phyloP scores from a whole-genome alignment of 768 basidiomycete genomes.

The Phylloporus sp. region DNA sequence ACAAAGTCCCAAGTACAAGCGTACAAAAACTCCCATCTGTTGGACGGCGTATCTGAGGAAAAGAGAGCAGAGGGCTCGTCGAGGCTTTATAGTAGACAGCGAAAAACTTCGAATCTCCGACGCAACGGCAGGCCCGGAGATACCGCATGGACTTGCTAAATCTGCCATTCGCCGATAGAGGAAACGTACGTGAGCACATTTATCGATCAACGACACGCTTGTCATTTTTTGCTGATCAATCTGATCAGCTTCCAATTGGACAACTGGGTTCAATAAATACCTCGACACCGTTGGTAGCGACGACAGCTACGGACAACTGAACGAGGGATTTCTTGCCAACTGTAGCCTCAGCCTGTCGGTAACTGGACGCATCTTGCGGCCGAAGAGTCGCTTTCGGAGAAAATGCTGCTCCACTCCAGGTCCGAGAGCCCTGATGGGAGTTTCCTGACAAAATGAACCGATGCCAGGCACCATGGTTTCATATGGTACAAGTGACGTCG shows the following conservation, averaged over 20 bases:
- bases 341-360: background rate
- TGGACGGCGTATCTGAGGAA: conserved; percentile 27
- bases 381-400: background rate
- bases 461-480: background rate
- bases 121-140: conserved; percentile 18
- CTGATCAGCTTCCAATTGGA: background rate
- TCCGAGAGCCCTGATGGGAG: background rate
- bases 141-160: conserved; percentile 14
- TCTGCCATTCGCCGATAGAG: conserved; percentile 21
- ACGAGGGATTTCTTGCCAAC: background rate
- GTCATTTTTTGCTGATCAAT: conserved; percentile 7
- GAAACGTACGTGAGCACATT: background rate
- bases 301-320: background rate
- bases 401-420: background rate
- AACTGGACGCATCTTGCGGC: background rate
- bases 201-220: conserved; percentile 5
- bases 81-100: conserved; percentile 16
- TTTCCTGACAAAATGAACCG: background rate
- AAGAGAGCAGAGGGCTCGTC: background rate
- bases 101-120: conserved; percentile 25
- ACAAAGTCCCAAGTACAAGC: conserved; percentile 28
- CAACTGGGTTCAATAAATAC: background rate
- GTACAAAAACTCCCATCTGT: conserved; percentile 33
- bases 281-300: background rate
- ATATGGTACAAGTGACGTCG: background rate